These are phyloP conservation scores for Chamaenerion angustifolium DNA, from an alignment of 345 rosid species.

Conservation along the genomic window DNA sequence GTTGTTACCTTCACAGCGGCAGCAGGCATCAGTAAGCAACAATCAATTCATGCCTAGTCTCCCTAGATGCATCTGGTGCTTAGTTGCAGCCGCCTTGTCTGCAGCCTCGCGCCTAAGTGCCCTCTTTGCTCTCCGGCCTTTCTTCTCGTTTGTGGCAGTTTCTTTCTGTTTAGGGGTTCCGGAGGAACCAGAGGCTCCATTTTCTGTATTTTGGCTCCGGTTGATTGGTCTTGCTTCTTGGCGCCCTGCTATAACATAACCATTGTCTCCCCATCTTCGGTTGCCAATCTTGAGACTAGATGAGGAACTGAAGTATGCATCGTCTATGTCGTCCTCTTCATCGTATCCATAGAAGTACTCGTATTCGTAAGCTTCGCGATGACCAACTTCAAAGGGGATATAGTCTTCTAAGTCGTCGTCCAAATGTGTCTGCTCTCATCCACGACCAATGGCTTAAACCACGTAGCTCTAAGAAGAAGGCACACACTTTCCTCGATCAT, in stretches of 20 bases:
- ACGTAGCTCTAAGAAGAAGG: conserved; percentile 74
- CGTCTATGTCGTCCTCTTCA: conserved; percentile 41
- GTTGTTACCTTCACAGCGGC: no score
- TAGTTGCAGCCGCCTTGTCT: conserved; percentile 59
- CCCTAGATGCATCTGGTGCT: conserved; percentile 15
- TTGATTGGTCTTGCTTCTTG: conserved; percentile 70
- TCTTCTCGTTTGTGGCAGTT: conserved; percentile 19
- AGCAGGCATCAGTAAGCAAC: no score
- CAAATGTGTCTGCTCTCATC: conserved; percentile 24
- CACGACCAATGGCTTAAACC: conserved; percentile 58
- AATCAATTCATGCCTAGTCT: no score
- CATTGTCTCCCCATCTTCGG: conserved; percentile 91
- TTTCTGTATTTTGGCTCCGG: conserved; percentile 16
- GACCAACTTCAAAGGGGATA: conserved; percentile 32
- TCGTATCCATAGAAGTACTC: conserved; percentile 14
- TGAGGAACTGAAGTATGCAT: conserved; percentile 36
- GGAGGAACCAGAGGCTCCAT: conserved; percentile 41
- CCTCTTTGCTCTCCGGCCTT: conserved; percentile 84
- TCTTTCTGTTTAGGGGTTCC: conserved; percentile 47
- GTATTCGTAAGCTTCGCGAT: neutral
- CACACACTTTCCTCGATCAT: conserved; percentile 91
- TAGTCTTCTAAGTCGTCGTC: conserved; percentile 34
- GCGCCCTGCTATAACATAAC: conserved; percentile 71
- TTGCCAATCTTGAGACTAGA: conserved; percentile 61
- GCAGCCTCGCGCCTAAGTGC: conserved; percentile 90